phyloP scores from a whole-genome alignment of 352 stramenopile species.

The Pythium phragmiticola region DNA sequence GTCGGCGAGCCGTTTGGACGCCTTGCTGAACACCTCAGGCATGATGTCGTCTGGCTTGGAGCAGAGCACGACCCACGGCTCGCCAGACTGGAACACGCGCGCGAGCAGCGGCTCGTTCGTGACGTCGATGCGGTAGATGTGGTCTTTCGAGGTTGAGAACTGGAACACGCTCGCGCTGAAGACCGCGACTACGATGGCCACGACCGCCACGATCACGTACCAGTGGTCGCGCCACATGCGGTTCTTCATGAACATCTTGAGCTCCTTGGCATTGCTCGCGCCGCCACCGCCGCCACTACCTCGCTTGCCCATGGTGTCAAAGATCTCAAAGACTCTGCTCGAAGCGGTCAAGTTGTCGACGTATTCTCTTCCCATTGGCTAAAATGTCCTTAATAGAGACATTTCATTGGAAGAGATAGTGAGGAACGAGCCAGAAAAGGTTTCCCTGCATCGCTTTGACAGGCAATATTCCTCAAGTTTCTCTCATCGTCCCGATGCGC shows the following conservation, averaged over 20 bases:
- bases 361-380: slow-evolving; percentile 3
- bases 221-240: slow-evolving; percentile 82
- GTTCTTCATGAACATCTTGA: slow-evolving; percentile 84
- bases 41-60: slow-evolving; percentile 62
- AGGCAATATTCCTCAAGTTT: not conserved
- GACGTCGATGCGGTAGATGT: slow-evolving; percentile 68
- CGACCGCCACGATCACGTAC: slow-evolving; percentile 49
- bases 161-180: slow-evolving; percentile 65
- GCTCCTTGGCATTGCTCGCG: slow-evolving; percentile 63
- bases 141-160: slow-evolving; percentile 55
- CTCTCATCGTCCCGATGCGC: not conserved
- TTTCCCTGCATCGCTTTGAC: not conserved
- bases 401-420: slow-evolving; percentile 1
- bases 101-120: slow-evolving; percentile 48
- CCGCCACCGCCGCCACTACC: slow-evolving; percentile 31
- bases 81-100: slow-evolving; percentile 75
- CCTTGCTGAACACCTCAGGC: slow-evolving; percentile 70
- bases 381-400: not conserved
- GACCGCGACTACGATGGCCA: slow-evolving; percentile 52
- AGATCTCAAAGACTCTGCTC: not conserved
- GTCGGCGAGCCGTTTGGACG: slow-evolving; percentile 48
- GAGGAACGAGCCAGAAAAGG: not conserved
- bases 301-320: slow-evolving; percentile 33
- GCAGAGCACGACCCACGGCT: slow-evolving; percentile 84
- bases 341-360: not conserved